These are phyloP conservation scores for Fusarium pininemorale DNA, from an alignment of 2,329 filamentous ascomycete species.

Conservation along the genomic window DNA sequence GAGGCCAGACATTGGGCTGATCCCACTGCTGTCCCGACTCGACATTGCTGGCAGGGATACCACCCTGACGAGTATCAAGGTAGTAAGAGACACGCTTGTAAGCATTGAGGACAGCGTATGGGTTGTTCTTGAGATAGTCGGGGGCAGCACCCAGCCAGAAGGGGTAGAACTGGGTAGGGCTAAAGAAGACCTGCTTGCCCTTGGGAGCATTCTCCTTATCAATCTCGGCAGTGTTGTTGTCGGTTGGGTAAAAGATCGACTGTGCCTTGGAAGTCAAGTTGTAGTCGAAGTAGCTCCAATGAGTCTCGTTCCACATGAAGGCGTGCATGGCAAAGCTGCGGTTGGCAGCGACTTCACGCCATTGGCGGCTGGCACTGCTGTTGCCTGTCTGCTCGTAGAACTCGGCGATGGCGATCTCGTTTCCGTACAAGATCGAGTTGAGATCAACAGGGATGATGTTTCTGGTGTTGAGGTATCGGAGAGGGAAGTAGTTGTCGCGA, in stretches of 20 bases:
- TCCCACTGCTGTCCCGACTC: conserved; percentile 74
- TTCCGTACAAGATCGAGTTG: conserved; percentile 74
- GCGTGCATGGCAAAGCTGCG: conserved; percentile 70
- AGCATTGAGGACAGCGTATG: conserved; percentile 63
- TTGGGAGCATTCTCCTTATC: conserved; percentile 56
- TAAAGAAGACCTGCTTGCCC: conserved; percentile 66
- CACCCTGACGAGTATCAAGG: conserved; percentile 62
- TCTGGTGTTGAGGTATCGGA: conserved; percentile 68
- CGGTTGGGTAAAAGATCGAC: conserved; percentile 62
- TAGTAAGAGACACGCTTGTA: conserved; percentile 63
- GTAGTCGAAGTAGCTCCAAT: conserved; percentile 74
- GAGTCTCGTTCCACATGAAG: conserved; percentile 71
- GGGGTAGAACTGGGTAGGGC: conserved; percentile 70
- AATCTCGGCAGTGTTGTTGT: conserved; percentile 50
- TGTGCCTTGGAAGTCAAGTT: conserved; percentile 69
- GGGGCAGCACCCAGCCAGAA: conserved; percentile 76
- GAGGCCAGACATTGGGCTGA: conserved; percentile 75
- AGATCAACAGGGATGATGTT: conserved; percentile 71
- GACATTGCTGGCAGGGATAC: conserved; percentile 70
- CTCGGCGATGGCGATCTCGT: conserved; percentile 66
- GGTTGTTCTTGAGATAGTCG: conserved; percentile 63
- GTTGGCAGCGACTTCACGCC: conserved; percentile 58
- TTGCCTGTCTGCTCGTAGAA: conserved; percentile 65
- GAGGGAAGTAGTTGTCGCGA: conserved; percentile 69
- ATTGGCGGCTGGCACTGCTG: conserved; percentile 57